Evolutionary conservation across 345 rosid species (phyloP), one percentile per base, ranked within the genome.

Genomic region (Angophora floribunda): DNA sequence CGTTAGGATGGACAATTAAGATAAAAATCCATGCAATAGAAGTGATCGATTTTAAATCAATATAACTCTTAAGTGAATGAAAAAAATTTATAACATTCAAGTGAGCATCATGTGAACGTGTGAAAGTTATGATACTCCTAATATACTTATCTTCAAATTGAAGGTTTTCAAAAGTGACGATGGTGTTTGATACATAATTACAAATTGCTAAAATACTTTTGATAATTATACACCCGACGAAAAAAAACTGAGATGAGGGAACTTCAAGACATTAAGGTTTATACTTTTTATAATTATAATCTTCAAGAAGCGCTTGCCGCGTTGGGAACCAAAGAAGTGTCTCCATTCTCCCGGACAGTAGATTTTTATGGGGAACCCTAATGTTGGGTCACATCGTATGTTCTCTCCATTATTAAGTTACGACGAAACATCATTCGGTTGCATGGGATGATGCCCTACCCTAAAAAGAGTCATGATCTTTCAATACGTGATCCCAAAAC

Each of bases 81-180:
- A 55, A 55, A 55, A 21, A 55, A 22, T 1, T 55, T 55, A 55
- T 55, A 2, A 6, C 24, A 22, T 55, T 9, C 6, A 55, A 55
- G 0, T 55, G 3, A 55, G 12, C 22, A 1, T 0, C 1, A 0
- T 21, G 16, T 22, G 2, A 55, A 55, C 1, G 0, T 55, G 16
- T 22, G 2, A 21, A 55, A 55, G 22, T 55, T 2, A 55, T 55
- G 8, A 8, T 2, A 55, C 28, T 55, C 22, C 2, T 9, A 22
- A 12, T 55, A 55, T 22, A 55, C 8, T 22, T 55, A 9, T 55
- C 22, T 55, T 28, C 12, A 55, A 55, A 22, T 55, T 55, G 28
- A 55, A 21, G 12, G 28, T 24, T 55, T 55, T 3, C 19, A 91
- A 92, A 89, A 91, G 94, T 94, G 95, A 51, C 12, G 15, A 26